Evolutionary conservation across 1,284 basidiomycete genomes (phyloP).

Genomic region (Volvariella surrecta): DNA sequence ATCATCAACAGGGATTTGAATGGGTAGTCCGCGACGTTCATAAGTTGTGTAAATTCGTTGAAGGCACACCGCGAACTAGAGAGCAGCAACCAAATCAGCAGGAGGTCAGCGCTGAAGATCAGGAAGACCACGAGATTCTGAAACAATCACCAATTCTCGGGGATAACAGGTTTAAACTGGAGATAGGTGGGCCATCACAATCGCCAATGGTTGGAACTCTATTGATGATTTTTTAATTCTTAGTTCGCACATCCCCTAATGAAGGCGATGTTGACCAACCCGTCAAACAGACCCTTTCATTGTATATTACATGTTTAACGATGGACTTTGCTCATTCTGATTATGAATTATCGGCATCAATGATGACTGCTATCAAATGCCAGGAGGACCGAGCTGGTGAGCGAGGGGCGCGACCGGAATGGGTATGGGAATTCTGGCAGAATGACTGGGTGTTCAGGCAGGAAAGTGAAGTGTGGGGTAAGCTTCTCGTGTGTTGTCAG

Average conservation of each 20-base stretch:
- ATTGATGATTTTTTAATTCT: background rate
- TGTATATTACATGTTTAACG: slow-evolving; percentile 60
- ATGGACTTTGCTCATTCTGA: slow-evolving; percentile 50
- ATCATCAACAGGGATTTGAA: slow-evolving; percentile 47
- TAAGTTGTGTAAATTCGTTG: slow-evolving; percentile 46
- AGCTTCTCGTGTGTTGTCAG: slow-evolving; percentile 5
- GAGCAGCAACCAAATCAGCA: slow-evolving; percentile 13
- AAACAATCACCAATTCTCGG: slow-evolving; percentile 59
- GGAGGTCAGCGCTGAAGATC: slow-evolving; percentile 14
- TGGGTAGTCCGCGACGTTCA: slow-evolving; percentile 53
- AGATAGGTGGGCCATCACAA: slow-evolving; percentile 41
- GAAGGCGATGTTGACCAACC: slow-evolving; percentile 16
- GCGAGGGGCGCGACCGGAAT: slow-evolving; percentile 57
- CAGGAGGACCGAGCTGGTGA: slow-evolving; percentile 53
- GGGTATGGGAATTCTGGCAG: slow-evolving; percentile 66
- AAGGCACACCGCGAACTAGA: slow-evolving; percentile 20
- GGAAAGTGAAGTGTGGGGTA: slow-evolving; percentile 68
- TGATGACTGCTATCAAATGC: slow-evolving; percentile 68
- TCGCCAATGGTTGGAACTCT: background rate
- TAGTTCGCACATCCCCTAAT: slow-evolving; percentile 20
- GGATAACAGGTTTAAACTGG: slow-evolving; percentile 66
- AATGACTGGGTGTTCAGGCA: slow-evolving; percentile 57
- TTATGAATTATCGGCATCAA: slow-evolving; percentile 53
- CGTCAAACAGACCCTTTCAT: slow-evolving; percentile 35
- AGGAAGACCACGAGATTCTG: slow-evolving; percentile 49